Base-by-base conservation (phyloP, 441 rosid species). In the Aquilaria agallochum region DNA sequence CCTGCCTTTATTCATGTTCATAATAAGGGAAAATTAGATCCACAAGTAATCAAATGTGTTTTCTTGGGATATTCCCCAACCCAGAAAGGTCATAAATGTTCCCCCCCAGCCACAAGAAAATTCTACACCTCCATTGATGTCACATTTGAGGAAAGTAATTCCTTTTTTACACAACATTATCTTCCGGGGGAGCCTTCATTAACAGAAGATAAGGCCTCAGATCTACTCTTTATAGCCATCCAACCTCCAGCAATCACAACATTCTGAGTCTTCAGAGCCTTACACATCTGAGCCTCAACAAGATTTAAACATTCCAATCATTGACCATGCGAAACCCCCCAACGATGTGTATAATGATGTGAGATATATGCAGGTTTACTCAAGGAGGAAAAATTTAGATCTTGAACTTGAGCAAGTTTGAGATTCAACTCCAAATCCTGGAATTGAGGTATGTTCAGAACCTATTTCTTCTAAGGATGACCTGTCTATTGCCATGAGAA, bases 61-160 rank as follows among this genome's bases (percentile, higher is more conserved):
- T 59, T 59, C 13, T 31, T 59, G 12, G 51, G 27, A 12, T 59
- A 59, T 50, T 59, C 62, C 45, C 11, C 32, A n/a, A 59, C 51
- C 6, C 10, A 59, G 42, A 20, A 59, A 42, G 62, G n/a, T 3
- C 45, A 59, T 13, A 59, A 44, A 33, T 59, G 13, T 59, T 59
- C 45, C 15, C 45, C 20, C 14, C 62, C n/a, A 5, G 1, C 12
- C 33, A 5, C 11, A 11, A 12, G 5, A 36, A 12, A 34, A 9
- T 57, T 59, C 9, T 45, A 5, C 9, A 58, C 27, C 2, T 59
- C 7, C 42, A 11, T 30, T 3, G 50, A 59, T 59, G 62, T 59
- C 51, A 59, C 51, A 8, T 45, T 46, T 31, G 13, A 14, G 11
- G 11, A 58, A 58, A 20, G 42, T 13, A 44, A 3, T 42, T 40